Evolutionary conservation across 129 eudicot species (phyloP).

Genomic region (Tagetes erecta): DNA sequence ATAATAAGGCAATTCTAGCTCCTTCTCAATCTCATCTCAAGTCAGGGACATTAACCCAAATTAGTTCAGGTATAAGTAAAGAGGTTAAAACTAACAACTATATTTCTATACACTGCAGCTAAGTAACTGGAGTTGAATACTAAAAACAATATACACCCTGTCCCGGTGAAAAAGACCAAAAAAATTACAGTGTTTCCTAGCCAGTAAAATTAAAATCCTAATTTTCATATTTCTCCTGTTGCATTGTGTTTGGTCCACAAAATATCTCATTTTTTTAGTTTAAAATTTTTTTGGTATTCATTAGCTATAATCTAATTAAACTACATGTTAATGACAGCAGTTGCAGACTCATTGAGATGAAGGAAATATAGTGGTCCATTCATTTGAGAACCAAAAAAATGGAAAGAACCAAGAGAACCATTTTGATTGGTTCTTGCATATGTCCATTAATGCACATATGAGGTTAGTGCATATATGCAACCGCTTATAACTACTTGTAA

Average conservation of each 20-base stretch:
- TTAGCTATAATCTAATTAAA: neutral
- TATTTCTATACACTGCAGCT: neutral
- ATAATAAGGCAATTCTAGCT: neutral
- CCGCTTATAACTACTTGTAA: too few relatives aligned
- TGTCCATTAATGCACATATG: too few relatives aligned
- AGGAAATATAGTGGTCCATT: neutral
- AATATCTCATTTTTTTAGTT: neutral
- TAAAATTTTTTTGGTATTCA: neutral
- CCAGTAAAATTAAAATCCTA: neutral
- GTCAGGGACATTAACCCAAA: neutral
- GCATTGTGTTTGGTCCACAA: constrained; percentile 14
- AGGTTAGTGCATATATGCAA: too few relatives aligned
- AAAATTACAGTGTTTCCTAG: neutral
- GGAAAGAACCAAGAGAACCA: too few relatives aligned
- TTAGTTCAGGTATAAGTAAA: neutral
- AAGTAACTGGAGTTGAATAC: neutral
- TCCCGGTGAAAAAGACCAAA: neutral
- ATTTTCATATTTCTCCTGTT: neutral
- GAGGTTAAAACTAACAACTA: neutral
- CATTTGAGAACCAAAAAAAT: too few relatives aligned
- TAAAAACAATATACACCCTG: constrained; percentile 4
- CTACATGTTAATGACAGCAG: neutral
- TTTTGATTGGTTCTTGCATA: too few relatives aligned
- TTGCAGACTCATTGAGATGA: neutral
- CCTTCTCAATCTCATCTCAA: too few relatives aligned